phyloP scores from a whole-genome alignment of 805 yeast genomes.

The Vanderwaltozyma polyspora region DNA sequence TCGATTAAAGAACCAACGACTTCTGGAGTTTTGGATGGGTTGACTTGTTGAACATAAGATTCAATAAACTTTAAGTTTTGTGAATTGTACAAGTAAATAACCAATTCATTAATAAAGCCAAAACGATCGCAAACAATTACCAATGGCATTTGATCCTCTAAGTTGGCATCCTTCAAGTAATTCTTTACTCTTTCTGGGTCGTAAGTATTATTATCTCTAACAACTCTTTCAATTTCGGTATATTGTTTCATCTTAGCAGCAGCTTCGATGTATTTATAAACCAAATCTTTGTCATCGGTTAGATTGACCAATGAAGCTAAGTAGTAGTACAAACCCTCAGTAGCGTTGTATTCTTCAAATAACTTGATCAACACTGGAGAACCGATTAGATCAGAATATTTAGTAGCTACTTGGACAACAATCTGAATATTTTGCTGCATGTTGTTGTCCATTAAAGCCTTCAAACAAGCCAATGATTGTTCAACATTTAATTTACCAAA shows the following conservation, averaged over 20 bases:
- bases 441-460: conserved; percentile 71
- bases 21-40: conserved; percentile 91
- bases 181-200: conserved; percentile 97
- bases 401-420: conserved; percentile 92
- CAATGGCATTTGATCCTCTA: conserved; percentile 92
- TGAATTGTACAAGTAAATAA: conserved; percentile 87
- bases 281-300: conserved; percentile 90
- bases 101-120: conserved; percentile 84
- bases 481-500: conserved; percentile 92
- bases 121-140: conserved; percentile 93
- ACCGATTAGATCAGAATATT: conserved; percentile 89
- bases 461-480: conserved; percentile 78
- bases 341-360: conserved; percentile 86
- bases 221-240: conserved; percentile 92
- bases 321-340: conserved; percentile 90
- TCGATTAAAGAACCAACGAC: conserved; percentile 93
- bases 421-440: conserved; percentile 82
- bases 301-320: conserved; percentile 86
- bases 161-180: conserved; percentile 85
- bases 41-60: conserved; percentile 95
- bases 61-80: conserved; percentile 94
- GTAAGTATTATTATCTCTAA: conserved; percentile 85
- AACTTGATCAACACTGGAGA: conserved; percentile 73
- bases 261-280: conserved; percentile 88
- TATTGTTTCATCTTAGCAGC: conserved; percentile 85